These are phyloP conservation scores for Tolypocladium endophyticum DNA, from an alignment of 2,329 filamentous ascomycete genomes.

Conservation along the genomic window DNA sequence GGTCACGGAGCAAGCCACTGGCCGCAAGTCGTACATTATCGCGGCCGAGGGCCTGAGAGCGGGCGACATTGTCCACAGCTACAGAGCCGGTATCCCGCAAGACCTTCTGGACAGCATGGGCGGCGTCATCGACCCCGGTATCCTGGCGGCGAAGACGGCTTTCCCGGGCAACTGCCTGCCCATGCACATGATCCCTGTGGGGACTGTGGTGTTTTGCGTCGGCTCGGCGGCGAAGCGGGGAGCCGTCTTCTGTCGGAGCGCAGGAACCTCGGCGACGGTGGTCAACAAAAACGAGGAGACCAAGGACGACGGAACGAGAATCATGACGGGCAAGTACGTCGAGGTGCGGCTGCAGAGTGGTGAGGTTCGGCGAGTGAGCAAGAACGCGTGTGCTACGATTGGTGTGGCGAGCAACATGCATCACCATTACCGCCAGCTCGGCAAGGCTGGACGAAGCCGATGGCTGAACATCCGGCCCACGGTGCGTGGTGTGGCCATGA, in stretches of 20 bases:
- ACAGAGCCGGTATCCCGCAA: constrained; percentile 76
- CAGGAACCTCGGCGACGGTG: constrained; percentile 83
- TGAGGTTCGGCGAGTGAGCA: constrained; percentile 80
- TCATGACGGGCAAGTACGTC: constrained; percentile 66
- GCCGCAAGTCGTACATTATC: constrained; percentile 78
- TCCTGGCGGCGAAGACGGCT: constrained; percentile 87
- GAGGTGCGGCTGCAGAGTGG: constrained; percentile 84
- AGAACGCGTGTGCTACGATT: constrained; percentile 88
- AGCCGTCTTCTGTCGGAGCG: constrained; percentile 88
- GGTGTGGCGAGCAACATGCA: constrained; percentile 90
- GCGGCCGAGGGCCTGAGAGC: constrained; percentile 90
- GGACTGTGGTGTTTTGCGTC: constrained; percentile 86
- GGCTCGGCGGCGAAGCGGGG: constrained; percentile 63
- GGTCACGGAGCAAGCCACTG: constrained; percentile 62
- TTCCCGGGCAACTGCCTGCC: constrained; percentile 92
- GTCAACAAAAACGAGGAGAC: constrained; percentile 79
- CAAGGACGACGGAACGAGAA: constrained; percentile 44
- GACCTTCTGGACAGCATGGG: constrained; percentile 88
- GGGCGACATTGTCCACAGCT: constrained; percentile 88
- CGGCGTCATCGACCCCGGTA: constrained; percentile 84
- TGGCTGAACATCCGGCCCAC: constrained; percentile 94
- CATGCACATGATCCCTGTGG: constrained; percentile 88
- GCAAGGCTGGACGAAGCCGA: constrained; percentile 87
- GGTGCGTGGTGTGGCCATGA: constrained; percentile 97
- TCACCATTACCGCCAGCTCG: constrained; percentile 80